These are phyloP conservation scores for Clitopilus passeckerianus DNA, from an alignment of 768 basidiomycete species.

Conservation along the genomic window DNA sequence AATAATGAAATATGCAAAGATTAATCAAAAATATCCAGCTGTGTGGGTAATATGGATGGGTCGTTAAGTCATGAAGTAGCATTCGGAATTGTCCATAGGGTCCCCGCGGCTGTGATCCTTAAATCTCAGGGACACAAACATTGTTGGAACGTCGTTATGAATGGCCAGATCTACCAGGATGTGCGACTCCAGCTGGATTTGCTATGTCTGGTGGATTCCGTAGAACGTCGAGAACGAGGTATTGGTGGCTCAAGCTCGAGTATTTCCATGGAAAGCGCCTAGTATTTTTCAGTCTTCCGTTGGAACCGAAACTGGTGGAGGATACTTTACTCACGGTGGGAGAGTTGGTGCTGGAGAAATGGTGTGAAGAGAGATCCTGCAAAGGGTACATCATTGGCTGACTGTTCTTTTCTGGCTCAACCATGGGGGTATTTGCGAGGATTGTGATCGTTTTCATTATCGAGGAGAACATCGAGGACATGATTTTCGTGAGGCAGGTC, in stretches of 20 bases:
- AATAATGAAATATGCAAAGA: too few species aligned
- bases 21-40: too few species aligned
- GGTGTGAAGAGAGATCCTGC: not conserved
- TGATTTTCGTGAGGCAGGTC: not conserved
- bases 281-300: not conserved
- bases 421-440: constrained; percentile 30
- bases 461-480: constrained; percentile 15
- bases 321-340: not conserved
- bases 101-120: too few species aligned
- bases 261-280: not conserved
- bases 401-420: constrained; percentile 17
- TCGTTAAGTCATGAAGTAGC: too few species aligned
- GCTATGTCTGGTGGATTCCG: not conserved
- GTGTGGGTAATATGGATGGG: too few species aligned
- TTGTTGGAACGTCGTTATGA: too few species aligned
- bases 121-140: too few species aligned
- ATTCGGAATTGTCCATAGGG: too few species aligned
- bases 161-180: not conserved
- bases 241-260: not conserved
- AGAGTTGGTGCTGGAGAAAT: not conserved
- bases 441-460: constrained; percentile 22
- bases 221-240: not conserved
- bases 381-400: constrained; percentile 4
- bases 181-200: not conserved
- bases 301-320: not conserved